Percentiles rank a stretch among this genome's conserved stretches.
Conservation (phyloP, 192 early-diverging fungal species). For the Backusella psychrophila region DNA sequence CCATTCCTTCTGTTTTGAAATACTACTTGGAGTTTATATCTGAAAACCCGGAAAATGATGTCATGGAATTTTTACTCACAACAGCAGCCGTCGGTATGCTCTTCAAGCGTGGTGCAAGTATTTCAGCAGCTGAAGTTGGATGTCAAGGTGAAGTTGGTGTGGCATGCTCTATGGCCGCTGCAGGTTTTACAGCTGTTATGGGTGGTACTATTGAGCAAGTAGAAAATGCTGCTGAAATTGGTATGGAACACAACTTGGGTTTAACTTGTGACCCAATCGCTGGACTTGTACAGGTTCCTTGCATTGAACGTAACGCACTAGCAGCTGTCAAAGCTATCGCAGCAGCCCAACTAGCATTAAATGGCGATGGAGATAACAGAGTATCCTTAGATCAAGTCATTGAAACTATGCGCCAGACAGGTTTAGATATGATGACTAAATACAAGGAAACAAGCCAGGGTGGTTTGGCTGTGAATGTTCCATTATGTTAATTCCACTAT, state of each 20-base stretch:
- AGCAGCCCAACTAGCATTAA: conserved; percentile 90
- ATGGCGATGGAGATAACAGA: conserved; percentile 83
- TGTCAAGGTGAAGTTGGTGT: conserved; percentile 98
- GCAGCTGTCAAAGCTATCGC: conserved; percentile 95
- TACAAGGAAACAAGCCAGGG: conserved; percentile 97
- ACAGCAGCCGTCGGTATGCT: conserved; percentile 95
- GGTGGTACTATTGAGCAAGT: conserved; percentile 85
- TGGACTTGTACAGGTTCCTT: conserved; percentile 94
- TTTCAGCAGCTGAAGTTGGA: conserved; percentile 94
- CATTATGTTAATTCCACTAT: conserved; percentile 47
- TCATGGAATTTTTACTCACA: conserved; percentile 91
- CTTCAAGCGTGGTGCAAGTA: conserved; percentile 92
- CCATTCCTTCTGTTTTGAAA: conserved; percentile 92
- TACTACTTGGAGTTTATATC: conserved; percentile 96
- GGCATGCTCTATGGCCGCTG: conserved; percentile 96
- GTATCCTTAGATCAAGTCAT: conserved; percentile 92
- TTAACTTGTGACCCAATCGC: conserved; percentile 86
- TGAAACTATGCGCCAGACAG: conserved; percentile 92
- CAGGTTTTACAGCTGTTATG: conserved; percentile 92
- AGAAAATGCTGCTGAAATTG: conserved; percentile 96
- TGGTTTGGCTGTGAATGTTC: conserved; percentile 90
- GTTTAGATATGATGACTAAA: conserved; percentile 88
- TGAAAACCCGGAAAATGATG: conserved; percentile 77
- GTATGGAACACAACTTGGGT: conserved; percentile 86
- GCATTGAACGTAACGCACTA: conserved; percentile 92